Base-by-base conservation (phyloP, 352 stramenopile genomes). In the Pythium folliculosum region DNA sequence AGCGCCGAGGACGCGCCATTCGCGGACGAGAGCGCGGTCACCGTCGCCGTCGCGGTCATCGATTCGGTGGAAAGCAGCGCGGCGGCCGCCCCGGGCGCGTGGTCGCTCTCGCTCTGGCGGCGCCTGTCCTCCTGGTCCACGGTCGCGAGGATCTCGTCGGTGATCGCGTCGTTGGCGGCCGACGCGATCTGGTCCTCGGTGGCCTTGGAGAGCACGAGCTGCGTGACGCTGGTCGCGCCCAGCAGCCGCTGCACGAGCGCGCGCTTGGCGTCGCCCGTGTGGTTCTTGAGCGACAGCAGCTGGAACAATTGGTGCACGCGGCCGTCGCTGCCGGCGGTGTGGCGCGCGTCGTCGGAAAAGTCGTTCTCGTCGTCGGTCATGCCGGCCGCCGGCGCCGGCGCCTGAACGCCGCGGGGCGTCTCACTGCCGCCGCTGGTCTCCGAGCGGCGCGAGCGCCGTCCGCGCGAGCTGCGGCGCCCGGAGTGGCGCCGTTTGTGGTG, bases 161-260 rank as follows among this genome's bases (percentile, higher is more conserved):
- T 84, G 60, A 92, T 89, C 9, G 82, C 84, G 57, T 90, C 84
- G 65, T 90, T 89, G 17, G 82, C 84, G 0, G 82, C 82, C 8
- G 75, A 75, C 17, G 82, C 84, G 63, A 92, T 92, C 63, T 89
- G 78, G 35, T 92, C 84, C 59, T 90, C 70, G 3, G 77, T 89
- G 27, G 82, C 82, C 57, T 85, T 80, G 25, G 75, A 86, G 48
- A 92, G 68, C 63, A 92, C 60, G 38, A 92, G 70, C 23, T 90
- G 81, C 58, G 81, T 79, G 43, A 92, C 73, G 51, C 77, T 84
- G 21, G 78, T 75, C 37, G 87, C 71, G 27, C 72, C 70, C 37
- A 92, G 69, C 38, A 92, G 66, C 13, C 80, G 81, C 61, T 79
- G 58, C 65, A 89, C 78, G 17, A 92, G 73, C 61, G 81, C 77